Base-by-base conservation (phyloP, 2,329 filamentous ascomycete genomes). In the Samsoniella hepiali region DNA sequence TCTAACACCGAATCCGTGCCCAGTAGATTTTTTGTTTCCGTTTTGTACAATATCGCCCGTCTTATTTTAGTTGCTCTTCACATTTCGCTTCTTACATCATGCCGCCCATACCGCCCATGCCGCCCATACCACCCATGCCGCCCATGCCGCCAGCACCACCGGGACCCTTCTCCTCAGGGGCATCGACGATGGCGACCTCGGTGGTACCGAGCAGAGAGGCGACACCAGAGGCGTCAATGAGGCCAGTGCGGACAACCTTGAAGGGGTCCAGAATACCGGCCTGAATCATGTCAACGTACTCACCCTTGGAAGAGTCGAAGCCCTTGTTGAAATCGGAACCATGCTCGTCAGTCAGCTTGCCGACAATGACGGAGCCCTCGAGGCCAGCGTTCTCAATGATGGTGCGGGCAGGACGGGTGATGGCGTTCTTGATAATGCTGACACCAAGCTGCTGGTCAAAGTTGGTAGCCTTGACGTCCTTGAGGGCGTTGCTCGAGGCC, bases 391-490 rank as follows among this genome's bases (percentile, higher is more conserved):
- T 99, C 87, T 99, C 95, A 66, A 99, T 91, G 69, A 99, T 99
- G 67, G 88, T 96, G 72, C 93, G 88, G 67, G 95, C 95, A 56
- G 95, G 95, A 72, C 91, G 91, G 74, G 93, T 97, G 79, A 99
- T 99, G 76, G 95, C 95, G 77, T 89, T 96, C 90, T 96, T 97
- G 81, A 99, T 87, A 74, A 99, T 99, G 80, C 85, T 92, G 70
- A 99, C 90, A 86, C 95, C 95, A 69, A 99, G 93, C 82, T 97
- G 93, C 84, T 99, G 95, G 82, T 99, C 95, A 76, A 98, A 99
- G 89, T 99, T 99, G 82, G 84, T 82, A 61, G 91, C 78, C 87
- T 97, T 96, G 77, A 98, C 80, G 68, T 89, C 82, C 73, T 83
- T 84, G 58, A 99, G 87, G 64, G 93, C 92, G 78, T 97, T 94